Evolutionary conservation across 2,329 filamentous ascomycete genomes (phyloP), one percentile per base, ranked within the genome.

Genomic region (Tolypocladium guangdongense): DNA sequence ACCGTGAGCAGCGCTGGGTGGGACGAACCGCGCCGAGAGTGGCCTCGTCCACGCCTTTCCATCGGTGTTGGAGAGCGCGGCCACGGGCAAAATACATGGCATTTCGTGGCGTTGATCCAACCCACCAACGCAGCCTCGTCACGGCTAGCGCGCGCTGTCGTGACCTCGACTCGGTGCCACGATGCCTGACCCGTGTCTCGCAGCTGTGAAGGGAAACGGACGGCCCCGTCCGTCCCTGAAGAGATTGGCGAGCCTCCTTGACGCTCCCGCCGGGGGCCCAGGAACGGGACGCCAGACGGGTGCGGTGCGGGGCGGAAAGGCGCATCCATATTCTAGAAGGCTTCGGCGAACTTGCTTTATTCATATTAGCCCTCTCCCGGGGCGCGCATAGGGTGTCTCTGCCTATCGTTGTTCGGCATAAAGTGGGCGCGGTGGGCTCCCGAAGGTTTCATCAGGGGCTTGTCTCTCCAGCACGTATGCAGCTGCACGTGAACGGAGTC

Each of bases 1-100:
- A 24, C 50, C 56, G 49, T 55, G 57, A 45, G 54, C 50, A 45
- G 51, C 57, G 51, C 37, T 53, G 41, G 52, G 57, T 59, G 57
- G 56, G 56, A 59, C 57, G 56, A 57, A 57, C 54, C 52, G 54
- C 57, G 53, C 54, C 55, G 50, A 56, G 35, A 57, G 37, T 53
- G 55, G 36, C 49, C 20, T 16, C 12, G 39, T 22, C 39, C 48
- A 22, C 48, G 48, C 33, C 14, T 27, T 50, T 50, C 14, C 35
- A 50, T 27, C 43, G 48, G 10, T 27, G 48, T 10, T 35, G n/a
- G 24, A 18, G 41, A 27, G 24, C 41, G 14, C 30, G 41, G 41
- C 24, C 43, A 20, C 18, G 18, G 27, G 33, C 18, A 36, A 7
- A 6, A 33, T 12, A 20, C 20, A 47, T 33, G 32, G 7, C 43